phyloP scores from a whole-genome alignment of 2,329 filamentous ascomycete genomes.

The Pseudogymnoascus sp. region DNA sequence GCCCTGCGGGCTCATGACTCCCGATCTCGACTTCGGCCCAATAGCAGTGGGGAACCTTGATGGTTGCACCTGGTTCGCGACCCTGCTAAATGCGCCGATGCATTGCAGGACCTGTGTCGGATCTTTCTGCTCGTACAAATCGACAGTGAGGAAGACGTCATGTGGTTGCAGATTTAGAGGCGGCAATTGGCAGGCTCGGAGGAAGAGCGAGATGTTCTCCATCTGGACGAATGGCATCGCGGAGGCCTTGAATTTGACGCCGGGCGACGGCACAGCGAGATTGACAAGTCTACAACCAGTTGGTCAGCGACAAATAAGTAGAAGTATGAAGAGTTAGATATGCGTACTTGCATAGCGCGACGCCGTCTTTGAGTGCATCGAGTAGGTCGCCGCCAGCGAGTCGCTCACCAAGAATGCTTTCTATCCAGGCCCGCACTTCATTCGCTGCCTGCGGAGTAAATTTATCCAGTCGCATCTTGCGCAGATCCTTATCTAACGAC shows the following conservation, averaged over 20 bases:
- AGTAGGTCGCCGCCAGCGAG: slow-evolving; percentile 70
- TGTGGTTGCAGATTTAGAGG: slow-evolving; percentile 85
- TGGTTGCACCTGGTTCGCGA: slow-evolving; percentile 68
- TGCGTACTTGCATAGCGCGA: slow-evolving; percentile 80
- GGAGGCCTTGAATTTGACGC: slow-evolving; percentile 80
- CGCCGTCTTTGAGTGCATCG: slow-evolving; percentile 80
- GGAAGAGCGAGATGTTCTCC: slow-evolving; percentile 97
- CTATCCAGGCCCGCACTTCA: slow-evolving; percentile 80
- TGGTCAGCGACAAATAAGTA: neutral
- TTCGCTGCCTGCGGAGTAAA: slow-evolving; percentile 87
- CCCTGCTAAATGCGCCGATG: slow-evolving; percentile 81
- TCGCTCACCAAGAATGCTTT: slow-evolving; percentile 65
- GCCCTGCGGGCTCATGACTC: slow-evolving; percentile 55
- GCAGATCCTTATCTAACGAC: slow-evolving; percentile 91
- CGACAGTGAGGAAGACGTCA: slow-evolving; percentile 94
- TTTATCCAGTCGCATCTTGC: slow-evolving; percentile 81
- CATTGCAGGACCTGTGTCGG: slow-evolving; percentile 94
- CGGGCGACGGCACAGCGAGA: slow-evolving; percentile 64
- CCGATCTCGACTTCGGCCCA: slow-evolving; percentile 57
- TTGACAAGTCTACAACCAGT: slow-evolving; percentile 58
- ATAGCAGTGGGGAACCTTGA: slow-evolving; percentile 65
- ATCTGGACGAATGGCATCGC: slow-evolving; percentile 98
- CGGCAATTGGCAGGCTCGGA: slow-evolving; percentile 74
- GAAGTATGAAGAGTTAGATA: neutral
- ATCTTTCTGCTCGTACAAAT: slow-evolving; percentile 91